Evolutionary conservation across 208 protist species (phyloP), one percentile per base, ranked within the genome.

Genomic region (Porcisia deanei): DNA sequence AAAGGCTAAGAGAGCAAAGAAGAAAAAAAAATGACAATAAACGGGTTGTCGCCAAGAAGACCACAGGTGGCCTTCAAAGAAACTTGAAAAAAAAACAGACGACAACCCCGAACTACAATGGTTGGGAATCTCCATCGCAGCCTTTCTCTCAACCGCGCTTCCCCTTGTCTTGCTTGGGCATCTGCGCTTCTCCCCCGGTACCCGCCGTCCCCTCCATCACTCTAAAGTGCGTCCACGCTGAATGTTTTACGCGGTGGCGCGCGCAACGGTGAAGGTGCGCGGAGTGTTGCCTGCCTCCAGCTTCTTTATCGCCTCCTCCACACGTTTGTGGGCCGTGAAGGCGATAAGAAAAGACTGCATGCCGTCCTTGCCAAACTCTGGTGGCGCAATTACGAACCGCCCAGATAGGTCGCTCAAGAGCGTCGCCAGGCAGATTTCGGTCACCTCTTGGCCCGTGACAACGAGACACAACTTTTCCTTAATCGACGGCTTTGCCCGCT

Each of bases 331-430:
- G 7, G 72, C 77, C 39, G 77, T 82, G 66, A 82, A 82, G 59
- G 72, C 72, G 20, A 82, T 54, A 1, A 82, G 67, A 70, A 82
- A 77, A 2, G 77, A 77, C 1, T 68, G 71, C 25, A 41, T 52
- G 34, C 72, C 72, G 20, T 82, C 81, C 20, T 79, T 71, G 53
- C 61, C 58, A 18, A 77, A 60, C 63, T 86, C 87, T 34, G 85
- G 82, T 16, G 67, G 76, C 8, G 79, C 87, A 22, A 84, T 77
- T 0, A 91, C 85, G 72, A 87, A 91, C 16, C 84, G 85, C 3
- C 87, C 87, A 5, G 76, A 59, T 64, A 85, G 75, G 6, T 91
- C 87, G 63, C 79, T 73, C 75, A 91, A 75, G 34, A 81, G 25
- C 47, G 76, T 54, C 30, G 79, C 72, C 4, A 91, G 63, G 20